Base-by-base conservation (phyloP, 1,284 basidiomycete genomes). In the Blastosporella zonata region DNA sequence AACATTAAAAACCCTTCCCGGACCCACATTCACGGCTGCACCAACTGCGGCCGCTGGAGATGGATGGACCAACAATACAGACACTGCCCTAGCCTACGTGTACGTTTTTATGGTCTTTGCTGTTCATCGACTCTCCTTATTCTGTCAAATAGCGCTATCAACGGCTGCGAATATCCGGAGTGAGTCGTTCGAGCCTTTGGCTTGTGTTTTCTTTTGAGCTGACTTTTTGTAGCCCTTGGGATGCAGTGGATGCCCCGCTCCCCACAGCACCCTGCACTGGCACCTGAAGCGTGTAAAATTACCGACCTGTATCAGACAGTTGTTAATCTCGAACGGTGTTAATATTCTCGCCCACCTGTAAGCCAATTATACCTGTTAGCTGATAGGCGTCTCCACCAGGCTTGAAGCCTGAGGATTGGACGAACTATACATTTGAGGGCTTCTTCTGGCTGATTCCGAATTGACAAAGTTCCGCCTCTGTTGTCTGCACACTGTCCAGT, bases 1-100 rank as follows among this genome's bases (percentile, higher is more conserved):
- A 12, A 63, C 73, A 0, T 58, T 81, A 47, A 71, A 73, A 47
- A 77, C 78, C n/a, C 69, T 83, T 15, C 65, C 72, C 31, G 72
- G 62, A 27, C 79, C 79, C 7, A 79, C 79, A 12, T 79, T 79
- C 60, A 79, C 79, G 3, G 62, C 70, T 15, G 70, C 74, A 12
- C 67, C 72, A 18, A 71, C 69, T 17, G 72, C 77, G 35, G 59
- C 65, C 42, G 77, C 76, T 2, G 88, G 87, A 13, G 72, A 68
- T 45, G 89, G 88, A 28, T 92, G 90, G 90, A 67, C 64, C 45
- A 83, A 89, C 61, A 55, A 75, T 15, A 65, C 66, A 33, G 86
- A 84, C 62, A 77, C 69, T 27, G 64, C 61, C 21, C 58, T 59
- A 13, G 71, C 70, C 8, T 73, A 64, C 59, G 72, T 73, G 72